Percentiles rank a stretch among this genome's conserved stretches.
phyloP scores from a whole-genome alignment of 192 early-diverging fungal genomes.

The Umbelopsis sp. region DNA sequence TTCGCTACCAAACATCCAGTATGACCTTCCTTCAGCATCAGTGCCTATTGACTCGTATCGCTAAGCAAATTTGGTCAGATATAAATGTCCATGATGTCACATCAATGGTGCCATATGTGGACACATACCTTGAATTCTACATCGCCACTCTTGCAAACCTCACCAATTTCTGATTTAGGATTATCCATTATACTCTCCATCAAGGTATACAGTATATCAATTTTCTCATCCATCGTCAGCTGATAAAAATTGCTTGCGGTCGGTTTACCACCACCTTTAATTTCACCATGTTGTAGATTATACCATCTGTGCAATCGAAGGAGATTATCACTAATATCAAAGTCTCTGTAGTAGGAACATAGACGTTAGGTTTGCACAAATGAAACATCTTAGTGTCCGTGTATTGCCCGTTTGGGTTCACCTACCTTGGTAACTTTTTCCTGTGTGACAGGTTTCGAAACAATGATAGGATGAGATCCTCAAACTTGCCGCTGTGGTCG shows the following conservation, averaged over 20 bases:
- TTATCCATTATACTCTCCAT: conserved; percentile 2
- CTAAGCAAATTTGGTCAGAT: not conserved
- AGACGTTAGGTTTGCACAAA: not conserved
- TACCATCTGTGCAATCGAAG: not conserved
- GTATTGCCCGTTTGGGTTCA: not conserved
- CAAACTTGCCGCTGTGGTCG: not conserved
- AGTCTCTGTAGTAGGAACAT: not conserved
- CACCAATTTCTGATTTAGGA: not conserved
- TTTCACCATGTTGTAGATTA: not conserved
- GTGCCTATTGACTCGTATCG: conserved; percentile 2
- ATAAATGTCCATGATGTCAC: too few relatives aligned
- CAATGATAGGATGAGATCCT: not conserved
- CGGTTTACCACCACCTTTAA: not conserved
- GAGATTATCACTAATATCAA: not conserved
- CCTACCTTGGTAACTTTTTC: not conserved
- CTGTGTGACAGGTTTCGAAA: not conserved
- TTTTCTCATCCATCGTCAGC: not conserved
- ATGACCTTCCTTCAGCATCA: not conserved
- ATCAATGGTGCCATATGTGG: not conserved
- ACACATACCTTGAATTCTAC: not conserved
- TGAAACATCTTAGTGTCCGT: not conserved
- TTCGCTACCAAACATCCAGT: conserved; percentile 6
- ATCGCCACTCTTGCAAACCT: not conserved
- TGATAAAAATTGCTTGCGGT: not conserved
- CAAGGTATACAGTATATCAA: not conserved